A percentile compares a stretch with the other conserved stretches of the same genome.
phyloP scores from a whole-genome alignment of 139 green algal species.

The Tetradesmus lagerheimii region DNA sequence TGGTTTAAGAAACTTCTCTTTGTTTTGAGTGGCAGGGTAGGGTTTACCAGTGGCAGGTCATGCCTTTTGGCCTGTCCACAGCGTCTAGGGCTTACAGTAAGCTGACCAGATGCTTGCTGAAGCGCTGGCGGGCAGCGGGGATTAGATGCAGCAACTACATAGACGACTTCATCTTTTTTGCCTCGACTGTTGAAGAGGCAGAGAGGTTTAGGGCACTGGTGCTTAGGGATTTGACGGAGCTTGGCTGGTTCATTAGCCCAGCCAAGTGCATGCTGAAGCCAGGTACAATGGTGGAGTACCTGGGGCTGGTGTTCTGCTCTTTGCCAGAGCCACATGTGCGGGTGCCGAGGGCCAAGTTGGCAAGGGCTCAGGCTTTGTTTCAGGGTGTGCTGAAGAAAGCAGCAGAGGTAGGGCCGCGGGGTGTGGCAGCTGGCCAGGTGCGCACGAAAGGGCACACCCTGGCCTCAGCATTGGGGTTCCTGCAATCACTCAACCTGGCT shows the following conservation, averaged over 20 bases:
- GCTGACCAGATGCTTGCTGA: neutral
- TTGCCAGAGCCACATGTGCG: slow-evolving; percentile 7
- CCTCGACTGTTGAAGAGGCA: neutral
- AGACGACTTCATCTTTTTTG: slow-evolving; percentile 33
- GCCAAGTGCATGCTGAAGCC: slow-evolving; percentile 17
- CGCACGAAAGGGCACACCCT: neutral
- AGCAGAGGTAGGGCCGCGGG: too few relatives aligned
- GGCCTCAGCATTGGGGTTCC: neutral
- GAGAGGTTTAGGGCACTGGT: neutral
- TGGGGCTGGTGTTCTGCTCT: slow-evolving; percentile 6
- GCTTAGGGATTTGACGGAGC: neutral
- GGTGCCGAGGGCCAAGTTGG: neutral
- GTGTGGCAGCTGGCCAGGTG: neutral
- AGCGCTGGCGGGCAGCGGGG: neutral
- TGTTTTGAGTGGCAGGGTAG: slow-evolving; percentile 11
- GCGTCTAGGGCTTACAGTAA: slow-evolving; percentile 12
- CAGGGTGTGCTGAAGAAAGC: neutral
- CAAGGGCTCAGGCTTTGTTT: neutral
- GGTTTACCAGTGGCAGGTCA: slow-evolving; percentile 10
- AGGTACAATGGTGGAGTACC: slow-evolving; percentile 5
- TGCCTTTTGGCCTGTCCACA: slow-evolving; percentile 37
- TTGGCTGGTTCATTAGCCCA: neutral
- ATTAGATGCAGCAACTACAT: slow-evolving; percentile 23
- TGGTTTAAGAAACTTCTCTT: neutral
- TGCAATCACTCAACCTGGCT: neutral